Conservation (phyloP, 2,329 filamentous ascomycete genomes). For the Microdochium bolleyi region DNA sequence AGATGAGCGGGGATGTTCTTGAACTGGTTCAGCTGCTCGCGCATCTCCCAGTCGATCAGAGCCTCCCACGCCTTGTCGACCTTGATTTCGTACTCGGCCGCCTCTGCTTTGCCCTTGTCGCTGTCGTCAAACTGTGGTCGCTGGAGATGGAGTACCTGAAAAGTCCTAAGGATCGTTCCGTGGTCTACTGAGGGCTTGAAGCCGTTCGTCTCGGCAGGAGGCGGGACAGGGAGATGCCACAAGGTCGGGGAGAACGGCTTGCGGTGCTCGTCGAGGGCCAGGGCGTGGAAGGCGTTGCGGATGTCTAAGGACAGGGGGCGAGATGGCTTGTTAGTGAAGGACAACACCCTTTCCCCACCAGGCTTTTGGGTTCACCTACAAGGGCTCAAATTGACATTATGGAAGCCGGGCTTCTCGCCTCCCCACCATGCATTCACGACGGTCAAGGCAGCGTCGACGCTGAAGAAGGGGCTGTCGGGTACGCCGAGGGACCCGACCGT, state of each 20-base stretch:
- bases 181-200: background rate
- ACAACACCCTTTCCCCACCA: too few relatives aligned
- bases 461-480: slow-evolving; percentile 11
- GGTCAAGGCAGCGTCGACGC: background rate
- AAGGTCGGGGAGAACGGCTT: slow-evolving; percentile 40
- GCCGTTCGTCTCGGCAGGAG: background rate
- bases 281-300: slow-evolving; percentile 26
- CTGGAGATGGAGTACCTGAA: background rate
- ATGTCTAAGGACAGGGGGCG: slow-evolving; percentile 10
- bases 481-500: slow-evolving; percentile 22
- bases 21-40: background rate
- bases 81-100: background rate
- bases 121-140: background rate
- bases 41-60: background rate
- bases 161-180: background rate
- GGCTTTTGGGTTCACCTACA: background rate
- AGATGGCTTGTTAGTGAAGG: too few relatives aligned
- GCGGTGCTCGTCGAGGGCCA: slow-evolving; percentile 27
- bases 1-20: slow-evolving; percentile 15
- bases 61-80: background rate
- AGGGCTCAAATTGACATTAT: background rate
- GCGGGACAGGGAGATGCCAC: slow-evolving; percentile 22
- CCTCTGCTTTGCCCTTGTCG: background rate
- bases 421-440: background rate
- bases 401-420: background rate